These are phyloP conservation scores for Heliamphora pulchella DNA, from an alignment of 179 eudicot species.

Conservation along the genomic window DNA sequence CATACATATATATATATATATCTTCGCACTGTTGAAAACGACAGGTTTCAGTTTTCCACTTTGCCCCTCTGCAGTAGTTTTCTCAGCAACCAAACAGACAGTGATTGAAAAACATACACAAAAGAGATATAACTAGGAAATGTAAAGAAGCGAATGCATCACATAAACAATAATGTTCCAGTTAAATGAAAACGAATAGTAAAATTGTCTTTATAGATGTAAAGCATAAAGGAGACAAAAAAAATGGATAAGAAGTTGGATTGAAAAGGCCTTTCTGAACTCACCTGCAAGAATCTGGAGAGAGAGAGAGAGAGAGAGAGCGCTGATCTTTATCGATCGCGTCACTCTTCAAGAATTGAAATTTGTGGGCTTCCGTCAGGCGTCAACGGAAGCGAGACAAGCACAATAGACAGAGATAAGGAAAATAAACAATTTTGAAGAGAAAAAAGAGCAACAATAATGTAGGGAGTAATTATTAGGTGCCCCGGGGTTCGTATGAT, in stretches of 20 bases:
- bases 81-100: not conserved
- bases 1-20: not conserved
- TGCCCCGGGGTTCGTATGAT: too few relatives aligned
- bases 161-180: not conserved
- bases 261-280: not conserved
- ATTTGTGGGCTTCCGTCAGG: too few relatives aligned
- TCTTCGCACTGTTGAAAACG: not conserved
- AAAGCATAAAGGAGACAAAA: not conserved
- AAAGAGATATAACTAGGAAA: not conserved
- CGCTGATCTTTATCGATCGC: not conserved
- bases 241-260: not conserved
- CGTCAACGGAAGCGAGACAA: too few relatives aligned
- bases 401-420: too few relatives aligned
- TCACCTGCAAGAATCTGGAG: not conserved
- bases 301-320: not conserved
- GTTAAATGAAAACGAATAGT: not conserved
- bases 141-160: not conserved
- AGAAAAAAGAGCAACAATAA: too few relatives aligned
- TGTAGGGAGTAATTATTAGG: too few relatives aligned
- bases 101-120: not conserved
- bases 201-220: not conserved
- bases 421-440: too few relatives aligned
- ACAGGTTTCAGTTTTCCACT: not conserved
- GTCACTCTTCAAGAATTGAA: too few relatives aligned
- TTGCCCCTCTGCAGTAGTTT: not conserved